These are phyloP conservation scores for Vaccinium corymbosum DNA, from an alignment of 148 eudicot species.

Conservation along the genomic window DNA sequence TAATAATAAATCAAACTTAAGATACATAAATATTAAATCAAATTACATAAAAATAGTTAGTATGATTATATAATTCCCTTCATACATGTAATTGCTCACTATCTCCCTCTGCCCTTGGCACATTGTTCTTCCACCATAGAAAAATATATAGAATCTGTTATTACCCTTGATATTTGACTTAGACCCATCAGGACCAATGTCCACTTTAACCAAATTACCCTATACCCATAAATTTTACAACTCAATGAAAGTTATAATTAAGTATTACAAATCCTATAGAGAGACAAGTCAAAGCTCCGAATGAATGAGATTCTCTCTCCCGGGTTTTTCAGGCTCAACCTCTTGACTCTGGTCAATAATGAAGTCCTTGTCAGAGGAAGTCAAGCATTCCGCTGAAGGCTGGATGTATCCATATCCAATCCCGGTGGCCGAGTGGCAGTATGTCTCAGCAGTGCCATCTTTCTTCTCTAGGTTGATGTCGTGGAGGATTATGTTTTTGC, in stretches of 20 bases:
- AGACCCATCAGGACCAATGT: neutral
- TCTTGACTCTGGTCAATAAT: conserved; percentile 26
- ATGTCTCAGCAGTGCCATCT: conserved; percentile 71
- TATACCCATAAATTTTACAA: neutral
- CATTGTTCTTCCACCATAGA: neutral
- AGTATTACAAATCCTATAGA: neutral
- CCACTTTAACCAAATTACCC: neutral
- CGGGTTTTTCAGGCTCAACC: conserved; percentile 21
- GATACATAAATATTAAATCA: neutral
- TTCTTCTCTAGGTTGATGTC: conserved; percentile 56
- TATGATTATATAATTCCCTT: neutral
- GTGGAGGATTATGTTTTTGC: conserved; percentile 66
- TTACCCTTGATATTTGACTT: neutral
- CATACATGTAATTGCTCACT: neutral
- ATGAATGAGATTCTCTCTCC: conserved; percentile 42
- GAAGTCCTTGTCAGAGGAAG: conserved; percentile 41
- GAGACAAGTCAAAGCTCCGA: conserved; percentile 58
- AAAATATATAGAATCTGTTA: neutral
- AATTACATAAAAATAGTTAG: neutral
- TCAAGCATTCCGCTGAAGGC: conserved; percentile 85
- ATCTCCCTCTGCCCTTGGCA: neutral
- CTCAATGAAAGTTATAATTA: neutral
- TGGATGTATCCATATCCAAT: conserved; percentile 51
- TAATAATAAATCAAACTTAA: neutral
- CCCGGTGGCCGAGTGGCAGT: conserved; percentile 74